Conservation (phyloP, 176 grass and related monocot species). For the Oryza longistaminata region DNA sequence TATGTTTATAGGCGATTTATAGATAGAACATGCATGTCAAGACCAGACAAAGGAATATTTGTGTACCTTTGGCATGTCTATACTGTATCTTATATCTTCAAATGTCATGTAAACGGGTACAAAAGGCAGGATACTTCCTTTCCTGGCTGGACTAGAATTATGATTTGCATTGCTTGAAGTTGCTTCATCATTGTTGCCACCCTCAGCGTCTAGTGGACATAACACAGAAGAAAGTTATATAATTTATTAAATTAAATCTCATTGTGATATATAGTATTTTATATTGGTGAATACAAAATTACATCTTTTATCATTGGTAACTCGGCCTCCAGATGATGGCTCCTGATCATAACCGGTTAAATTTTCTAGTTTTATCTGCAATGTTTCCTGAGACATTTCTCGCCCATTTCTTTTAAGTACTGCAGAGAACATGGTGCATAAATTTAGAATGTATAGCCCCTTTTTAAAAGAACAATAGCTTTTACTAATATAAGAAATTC, state of each 20-base stretch:
- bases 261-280: slow-evolving; percentile 4
- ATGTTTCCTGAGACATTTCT: slow-evolving; percentile 58
- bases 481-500: background rate
- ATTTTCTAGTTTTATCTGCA: slow-evolving; percentile 63
- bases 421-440: slow-evolving; percentile 24
- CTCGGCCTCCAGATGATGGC: slow-evolving; percentile 32
- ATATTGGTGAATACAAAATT: slow-evolving; percentile 18
- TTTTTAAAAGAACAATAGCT: background rate
- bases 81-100: slow-evolving; percentile 70
- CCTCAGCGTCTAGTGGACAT: slow-evolving; percentile 26
- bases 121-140: slow-evolving; percentile 93
- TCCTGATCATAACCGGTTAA: slow-evolving; percentile 61
- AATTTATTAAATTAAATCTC: slow-evolving; percentile 10
- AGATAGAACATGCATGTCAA: background rate
- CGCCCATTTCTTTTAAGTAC: slow-evolving; percentile 64
- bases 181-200: slow-evolving; percentile 32
- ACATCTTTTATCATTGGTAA: slow-evolving; percentile 35
- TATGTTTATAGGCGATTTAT: no score
- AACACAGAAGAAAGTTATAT: slow-evolving; percentile 15
- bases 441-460: background rate
- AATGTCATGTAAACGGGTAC: slow-evolving; percentile 65
- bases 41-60: background rate
- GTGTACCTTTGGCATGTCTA: slow-evolving; percentile 81
- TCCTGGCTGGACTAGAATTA: slow-evolving; percentile 47
- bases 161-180: slow-evolving; percentile 27